Base-by-base conservation (phyloP, 2,329 filamentous ascomycete genomes). In the Curvularia eragrostidis region DNA sequence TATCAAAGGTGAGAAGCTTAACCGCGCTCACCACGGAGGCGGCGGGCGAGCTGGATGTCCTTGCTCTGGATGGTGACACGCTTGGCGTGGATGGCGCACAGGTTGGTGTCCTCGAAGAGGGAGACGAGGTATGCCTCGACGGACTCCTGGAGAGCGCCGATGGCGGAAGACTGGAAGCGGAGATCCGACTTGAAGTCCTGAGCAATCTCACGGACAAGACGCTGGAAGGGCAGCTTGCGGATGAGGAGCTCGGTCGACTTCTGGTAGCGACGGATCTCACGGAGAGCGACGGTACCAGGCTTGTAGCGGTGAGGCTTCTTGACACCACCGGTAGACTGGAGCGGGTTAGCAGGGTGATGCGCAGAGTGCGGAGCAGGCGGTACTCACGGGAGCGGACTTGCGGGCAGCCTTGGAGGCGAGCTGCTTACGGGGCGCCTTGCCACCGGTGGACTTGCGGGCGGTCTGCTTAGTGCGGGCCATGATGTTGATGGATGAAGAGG, bases 381-480 rank as follows among this genome's bases (percentile, higher is more conserved):
- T 19, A 44, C 52, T 30, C 3, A 50, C 46, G 7, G 95, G 95
- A 62, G 95, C 94, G 75, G 90, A 93, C 89, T 99, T 99, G 85
- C 95, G 93, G 77, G 95, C 94, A 71, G 94, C 95, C 91, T 97
- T 97, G 86, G 93, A 97, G 75, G 94, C 94, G 78, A 98, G 93
- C 32, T 97, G 93, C 91, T 99, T 99, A 83, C 86, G 85, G 71
- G 86, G 86, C 76, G 86, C 86, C 82, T 89, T 89, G 84, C 86
- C 86, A 87, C 86, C 86, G 79, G 86, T 88, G 78, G 85, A 87
- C 52, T 58, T 58, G 18, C 82, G 82, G 72, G 82, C 82, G 68
- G 82, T 84, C 75, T 84, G 82, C 81, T 84, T 84, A 70, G 82
- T 84, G 66, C 82, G 81, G 66, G 82, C 82, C 82, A 84, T 84